phyloP scores from a whole-genome alignment of 2,329 filamentous ascomycete species.

The Curvularia sp. region DNA sequence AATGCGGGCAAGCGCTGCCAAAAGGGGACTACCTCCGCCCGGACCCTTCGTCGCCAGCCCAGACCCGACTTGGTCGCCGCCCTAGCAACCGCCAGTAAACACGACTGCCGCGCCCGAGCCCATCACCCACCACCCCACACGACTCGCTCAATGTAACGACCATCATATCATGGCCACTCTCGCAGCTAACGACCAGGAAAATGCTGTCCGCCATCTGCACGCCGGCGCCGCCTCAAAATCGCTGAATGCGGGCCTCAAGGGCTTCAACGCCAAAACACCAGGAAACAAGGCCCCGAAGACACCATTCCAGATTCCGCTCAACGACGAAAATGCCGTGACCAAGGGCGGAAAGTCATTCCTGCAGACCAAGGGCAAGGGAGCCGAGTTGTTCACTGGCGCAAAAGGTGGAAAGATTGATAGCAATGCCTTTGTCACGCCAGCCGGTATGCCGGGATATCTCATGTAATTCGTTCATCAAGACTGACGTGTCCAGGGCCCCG shows the following conservation, averaged over 20 bases:
- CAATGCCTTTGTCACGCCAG: slow-evolving; percentile 77
- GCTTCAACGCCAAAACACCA: slow-evolving; percentile 77
- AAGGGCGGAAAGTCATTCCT: slow-evolving; percentile 66
- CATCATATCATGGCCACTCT: slow-evolving; percentile 67
- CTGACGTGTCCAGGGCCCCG: slow-evolving; percentile 47
- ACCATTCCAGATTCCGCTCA: slow-evolving; percentile 75
- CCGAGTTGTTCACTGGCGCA: slow-evolving; percentile 60
- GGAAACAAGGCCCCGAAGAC: slow-evolving; percentile 80
- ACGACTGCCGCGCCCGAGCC: slow-evolving; percentile 15
- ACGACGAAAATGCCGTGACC: slow-evolving; percentile 83
- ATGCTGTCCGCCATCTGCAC: slow-evolving; percentile 78
- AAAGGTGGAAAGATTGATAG: slow-evolving; percentile 61
- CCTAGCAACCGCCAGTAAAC: slow-evolving; percentile 44
- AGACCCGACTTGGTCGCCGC: slow-evolving; percentile 15
- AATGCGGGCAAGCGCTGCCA: slow-evolving; percentile 38
- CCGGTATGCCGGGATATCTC: slow-evolving; percentile 62
- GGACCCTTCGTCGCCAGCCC: slow-evolving; percentile 24
- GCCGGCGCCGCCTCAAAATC: slow-evolving; percentile 74
- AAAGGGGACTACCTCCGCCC: slow-evolving; percentile 26
- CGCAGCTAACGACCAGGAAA: slow-evolving; percentile 83
- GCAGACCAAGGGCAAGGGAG: slow-evolving; percentile 65
- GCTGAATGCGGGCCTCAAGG: slow-evolving; percentile 68
- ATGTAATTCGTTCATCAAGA: slow-evolving; percentile 3
- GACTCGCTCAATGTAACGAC: slow-evolving; percentile 43
- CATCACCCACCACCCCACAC: slow-evolving; percentile 11